phyloP scores from a whole-genome alignment of 169 alveolate genomes.

The Neospora caninum region DNA sequence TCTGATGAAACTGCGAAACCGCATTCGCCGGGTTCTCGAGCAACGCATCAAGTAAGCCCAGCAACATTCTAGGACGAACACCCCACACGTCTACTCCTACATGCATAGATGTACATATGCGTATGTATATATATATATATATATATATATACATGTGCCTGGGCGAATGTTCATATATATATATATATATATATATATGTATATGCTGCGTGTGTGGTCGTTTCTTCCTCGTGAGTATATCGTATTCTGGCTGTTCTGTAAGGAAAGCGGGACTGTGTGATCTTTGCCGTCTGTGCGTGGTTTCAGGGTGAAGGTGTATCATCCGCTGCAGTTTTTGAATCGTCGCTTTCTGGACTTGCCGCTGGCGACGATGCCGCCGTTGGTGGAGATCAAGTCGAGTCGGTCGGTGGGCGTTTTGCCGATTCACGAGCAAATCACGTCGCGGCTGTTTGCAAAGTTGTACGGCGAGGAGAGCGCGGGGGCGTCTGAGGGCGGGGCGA shows the following conservation, averaged over 20 bases:
- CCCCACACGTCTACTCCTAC: too few relatives aligned
- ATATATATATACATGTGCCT: too few relatives aligned
- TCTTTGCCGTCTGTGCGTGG: neutral
- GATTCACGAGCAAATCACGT: slow-evolving; percentile 1
- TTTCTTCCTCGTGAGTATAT: neutral
- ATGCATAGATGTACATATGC: neutral
- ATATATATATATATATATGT: too few relatives aligned
- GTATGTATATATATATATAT: too few relatives aligned
- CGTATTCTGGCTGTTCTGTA: neutral
- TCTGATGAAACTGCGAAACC: slow-evolving; percentile 41
- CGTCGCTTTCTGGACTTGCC: slow-evolving; percentile 58
- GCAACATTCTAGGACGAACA: neutral
- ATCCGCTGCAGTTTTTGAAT: slow-evolving; percentile 54
- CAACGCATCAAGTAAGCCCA: slow-evolving; percentile 39
- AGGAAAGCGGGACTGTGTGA: neutral
- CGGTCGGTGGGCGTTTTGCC: slow-evolving; percentile 18
- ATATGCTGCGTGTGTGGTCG: neutral
- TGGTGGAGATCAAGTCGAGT: slow-evolving; percentile 38
- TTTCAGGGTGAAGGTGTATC: slow-evolving; percentile 57
- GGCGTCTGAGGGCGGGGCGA: neutral
- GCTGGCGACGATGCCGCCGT: slow-evolving; percentile 28
- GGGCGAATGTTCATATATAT: too few relatives aligned
- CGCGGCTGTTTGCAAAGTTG: neutral
- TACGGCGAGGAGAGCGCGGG: slow-evolving; percentile 14
- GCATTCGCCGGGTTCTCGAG: slow-evolving; percentile 54